Evolutionary conservation across 495 filamentous ascomycete genomes (phyloP).

Genomic region (Pyronema omphalodes): DNA sequence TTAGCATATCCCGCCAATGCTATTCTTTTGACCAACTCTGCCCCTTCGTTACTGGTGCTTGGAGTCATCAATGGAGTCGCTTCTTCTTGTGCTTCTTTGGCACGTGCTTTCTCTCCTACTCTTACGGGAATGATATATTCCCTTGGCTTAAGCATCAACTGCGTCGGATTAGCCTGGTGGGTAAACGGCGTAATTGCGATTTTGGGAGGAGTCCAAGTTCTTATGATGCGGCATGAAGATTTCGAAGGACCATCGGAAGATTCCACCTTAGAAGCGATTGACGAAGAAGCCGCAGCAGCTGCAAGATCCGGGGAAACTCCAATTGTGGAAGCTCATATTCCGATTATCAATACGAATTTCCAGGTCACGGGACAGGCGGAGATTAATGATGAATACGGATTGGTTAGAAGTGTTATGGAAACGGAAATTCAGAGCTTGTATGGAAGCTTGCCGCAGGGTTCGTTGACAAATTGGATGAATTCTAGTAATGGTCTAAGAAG

Average conservation of each 20-base stretch:
- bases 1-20: conserved; percentile 73
- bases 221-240: conserved; percentile 14
- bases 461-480: background rate
- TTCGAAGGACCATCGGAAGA: conserved; percentile 10
- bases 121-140: conserved; percentile 73
- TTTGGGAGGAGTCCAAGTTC: conserved; percentile 37
- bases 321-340: background rate
- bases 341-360: background rate
- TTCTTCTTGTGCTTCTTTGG: conserved; percentile 72
- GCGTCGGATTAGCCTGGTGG: conserved; percentile 87
- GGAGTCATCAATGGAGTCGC: conserved; percentile 88
- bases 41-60: conserved; percentile 59
- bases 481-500: no score
- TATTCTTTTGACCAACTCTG: conserved; percentile 69
- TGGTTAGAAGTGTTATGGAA: background rate
- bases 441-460: background rate
- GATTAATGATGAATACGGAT: conserved; percentile 2
- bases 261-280: conserved; percentile 8
- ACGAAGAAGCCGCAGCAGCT: conserved; percentile 9
- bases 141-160: conserved; percentile 56
- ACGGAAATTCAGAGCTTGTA: background rate
- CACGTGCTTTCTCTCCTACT: conserved; percentile 71
- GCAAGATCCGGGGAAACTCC: no score
- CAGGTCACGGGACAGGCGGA: background rate
- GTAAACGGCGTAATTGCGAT: conserved; percentile 56